Evolutionary conservation across 768 basidiomycete species (phyloP), one percentile per base, ranked within the genome.

Genomic region (Russula abietina): DNA sequence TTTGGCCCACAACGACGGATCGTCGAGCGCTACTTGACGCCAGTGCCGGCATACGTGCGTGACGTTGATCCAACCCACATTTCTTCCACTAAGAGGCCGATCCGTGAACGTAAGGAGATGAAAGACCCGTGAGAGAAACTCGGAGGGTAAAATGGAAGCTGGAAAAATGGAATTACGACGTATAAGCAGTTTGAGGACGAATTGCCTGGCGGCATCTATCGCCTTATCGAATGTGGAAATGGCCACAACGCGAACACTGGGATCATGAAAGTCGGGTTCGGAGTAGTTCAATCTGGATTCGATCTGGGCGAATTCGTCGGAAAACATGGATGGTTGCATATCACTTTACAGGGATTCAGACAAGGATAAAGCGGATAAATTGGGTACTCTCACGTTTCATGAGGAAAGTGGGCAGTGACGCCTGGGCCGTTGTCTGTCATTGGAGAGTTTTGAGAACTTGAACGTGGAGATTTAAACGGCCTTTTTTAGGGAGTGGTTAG

Each of bases 1-100:
- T 11, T 33, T 43, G 26, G 43, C 19, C 65, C 65, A 64, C 22
- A 60, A 45, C 3, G 39, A 38, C 11, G 65, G 28, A 14, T 64
- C 43, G 16, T 48, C 48, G 16, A 66, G 38, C 14, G 65, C 54
- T 10, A 62, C 48, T 9, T 58, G 51, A 36, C 62, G 62, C 65
- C 65, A 66, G 41, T 55, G 48, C 17, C 36, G 62, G 41, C 65
- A 66, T 12, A 66, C 65, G 41, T 66, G 65, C 12, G 65, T 66
- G 17, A 32, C 54, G 2, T 0, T 10, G 26, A 41, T 30, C 54
- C 54, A 55, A 17, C 54, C 54, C 17, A 55, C 10, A 16, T 2
- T 8, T 16, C 1, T 8, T 7, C 2, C 8, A 7, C 36, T 8
- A 24, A 14, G 24, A 7, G 53, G 32, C 6, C 36, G 36, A 0